Evolutionary conservation across 805 yeast genomes (phyloP), one percentile per base, ranked within the genome.

Genomic region (Metschnikowia chrysomelidarum): DNA sequence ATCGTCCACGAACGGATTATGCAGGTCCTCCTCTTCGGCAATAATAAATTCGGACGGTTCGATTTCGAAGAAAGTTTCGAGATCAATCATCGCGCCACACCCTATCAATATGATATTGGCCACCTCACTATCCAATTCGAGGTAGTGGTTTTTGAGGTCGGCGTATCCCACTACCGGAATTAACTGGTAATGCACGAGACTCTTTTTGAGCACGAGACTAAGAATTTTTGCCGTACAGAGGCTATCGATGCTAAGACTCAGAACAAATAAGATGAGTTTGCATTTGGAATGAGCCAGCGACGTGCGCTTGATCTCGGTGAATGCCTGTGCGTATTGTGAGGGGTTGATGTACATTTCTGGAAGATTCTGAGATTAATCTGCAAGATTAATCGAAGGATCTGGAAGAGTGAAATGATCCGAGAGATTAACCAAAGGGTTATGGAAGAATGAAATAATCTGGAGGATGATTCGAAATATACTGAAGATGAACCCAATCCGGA

Each of bases 241-340:
- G 25, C 98, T 87, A 62, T 93, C 99, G 19, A 93, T 81, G 57
- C 83, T 86, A 45, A 91, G 67, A 60, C 96, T 87, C 3, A 98
- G 84, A 15, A 87, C 96, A 56, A 91, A 87, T 7, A 93, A 67
- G 17, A 86, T 87, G 39, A 89, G 62, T 51, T 85, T 84, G 57
- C 97, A 93, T 5, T 96, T 82, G n/a, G 96, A 82, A 58, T 89
- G 97, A 10, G 95, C 82, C 34, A 87, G 62, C 3, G 95, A 82
- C n/a, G 84, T 74, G 36, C 70, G 66, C 48, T 78, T 70, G 42
- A 91, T 80, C 33, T 75, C 79, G 33, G 74, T 71, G 60, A 87
- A 88, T 9, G 84, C 81, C 43, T 60, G 64, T 11, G 76, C 72
- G 57, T 84, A 86, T 57, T 82, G 75, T 21, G 73, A 68, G 10